Percentiles rank a stretch among this genome's conserved stretches.
These are phyloP conservation scores for Crucibulum laeve DNA, from an alignment of 768 basidiomycete species.

Conservation along the genomic window DNA sequence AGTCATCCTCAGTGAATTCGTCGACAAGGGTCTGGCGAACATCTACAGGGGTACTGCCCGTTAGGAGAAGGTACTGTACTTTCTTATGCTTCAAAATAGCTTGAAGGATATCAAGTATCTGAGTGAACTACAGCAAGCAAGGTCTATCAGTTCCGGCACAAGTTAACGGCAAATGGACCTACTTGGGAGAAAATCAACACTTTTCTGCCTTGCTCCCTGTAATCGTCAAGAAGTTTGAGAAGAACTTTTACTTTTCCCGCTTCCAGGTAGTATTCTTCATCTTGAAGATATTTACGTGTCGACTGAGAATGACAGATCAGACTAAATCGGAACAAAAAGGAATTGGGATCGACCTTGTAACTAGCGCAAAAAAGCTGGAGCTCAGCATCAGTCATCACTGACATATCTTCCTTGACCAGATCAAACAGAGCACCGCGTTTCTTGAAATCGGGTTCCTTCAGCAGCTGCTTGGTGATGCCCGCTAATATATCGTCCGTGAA, in stretches of 20 bases:
- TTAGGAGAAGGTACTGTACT: slow-evolving; percentile 78
- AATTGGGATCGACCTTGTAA: slow-evolving; percentile 61
- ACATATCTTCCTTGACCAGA: slow-evolving; percentile 94
- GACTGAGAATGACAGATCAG: slow-evolving; percentile 36
- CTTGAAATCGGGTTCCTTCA: slow-evolving; percentile 92
- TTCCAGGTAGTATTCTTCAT: slow-evolving; percentile 72
- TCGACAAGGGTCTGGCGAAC: slow-evolving; percentile 92
- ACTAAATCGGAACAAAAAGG: background rate
- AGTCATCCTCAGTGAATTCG: slow-evolving; percentile 86
- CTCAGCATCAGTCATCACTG: slow-evolving; percentile 97
- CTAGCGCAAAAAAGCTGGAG: slow-evolving; percentile 80
- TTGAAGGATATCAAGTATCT: slow-evolving; percentile 91
- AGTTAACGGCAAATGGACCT: slow-evolving; percentile 12
- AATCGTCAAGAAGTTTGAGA: slow-evolving; percentile 64
- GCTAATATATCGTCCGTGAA: slow-evolving; percentile 77
- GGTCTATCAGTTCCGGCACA: background rate
- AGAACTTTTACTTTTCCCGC: slow-evolving; percentile 85
- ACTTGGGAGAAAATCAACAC: slow-evolving; percentile 95
- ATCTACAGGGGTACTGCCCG: slow-evolving; percentile 92
- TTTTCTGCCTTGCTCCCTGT: slow-evolving; percentile 67
- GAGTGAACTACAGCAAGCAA: slow-evolving; percentile 67
- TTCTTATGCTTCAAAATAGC: slow-evolving; percentile 68
- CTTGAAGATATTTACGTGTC: slow-evolving; percentile 69
- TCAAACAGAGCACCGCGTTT: slow-evolving; percentile 76
- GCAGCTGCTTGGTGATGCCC: slow-evolving; percentile 71